Conservation (phyloP, 164 flowering plant genomes). For the Santalum album region DNA sequence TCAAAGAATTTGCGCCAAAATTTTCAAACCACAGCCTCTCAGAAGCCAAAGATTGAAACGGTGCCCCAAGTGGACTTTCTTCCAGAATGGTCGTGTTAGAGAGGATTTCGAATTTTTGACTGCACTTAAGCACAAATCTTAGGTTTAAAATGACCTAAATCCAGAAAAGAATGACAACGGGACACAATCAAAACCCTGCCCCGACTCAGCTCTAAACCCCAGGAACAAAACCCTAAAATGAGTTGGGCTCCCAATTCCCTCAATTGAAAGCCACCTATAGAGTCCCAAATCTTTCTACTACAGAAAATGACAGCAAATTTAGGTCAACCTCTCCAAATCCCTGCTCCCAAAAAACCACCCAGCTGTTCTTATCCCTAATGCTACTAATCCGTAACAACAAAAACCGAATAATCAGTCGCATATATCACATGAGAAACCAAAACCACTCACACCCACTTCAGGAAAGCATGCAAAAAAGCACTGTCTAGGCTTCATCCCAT, state of each 20-base stretch:
- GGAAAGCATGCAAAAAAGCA: constrained; percentile 7
- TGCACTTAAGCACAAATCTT: no score
- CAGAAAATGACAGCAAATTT: constrained; percentile 9
- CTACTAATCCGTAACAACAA: constrained; percentile 11
- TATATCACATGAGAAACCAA: constrained; percentile 10
- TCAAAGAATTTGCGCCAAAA: constrained; percentile 3
- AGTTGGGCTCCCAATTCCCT: not conserved
- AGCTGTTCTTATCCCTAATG: not conserved
- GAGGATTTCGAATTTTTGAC: no score
- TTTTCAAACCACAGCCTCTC: constrained; percentile 4
- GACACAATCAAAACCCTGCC: not conserved
- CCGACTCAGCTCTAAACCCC: constrained; percentile 1
- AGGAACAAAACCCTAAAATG: constrained; percentile 6
- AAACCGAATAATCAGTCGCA: constrained; percentile 12
- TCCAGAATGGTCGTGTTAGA: no score
- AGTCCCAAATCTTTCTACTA: not conserved
- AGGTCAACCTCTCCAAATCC: constrained; percentile 24
- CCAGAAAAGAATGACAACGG: no score
- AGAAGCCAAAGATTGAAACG: not conserved
- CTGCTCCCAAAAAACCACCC: constrained; percentile 4
- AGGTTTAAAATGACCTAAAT: no score
- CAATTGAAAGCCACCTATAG: no score
- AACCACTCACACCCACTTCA: constrained; percentile 12
- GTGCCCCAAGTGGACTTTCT: constrained; percentile 13
- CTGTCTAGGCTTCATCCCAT: not conserved